phyloP scores from a whole-genome alignment of 176 grass and related monocot species.

The Carex littledalei region DNA sequence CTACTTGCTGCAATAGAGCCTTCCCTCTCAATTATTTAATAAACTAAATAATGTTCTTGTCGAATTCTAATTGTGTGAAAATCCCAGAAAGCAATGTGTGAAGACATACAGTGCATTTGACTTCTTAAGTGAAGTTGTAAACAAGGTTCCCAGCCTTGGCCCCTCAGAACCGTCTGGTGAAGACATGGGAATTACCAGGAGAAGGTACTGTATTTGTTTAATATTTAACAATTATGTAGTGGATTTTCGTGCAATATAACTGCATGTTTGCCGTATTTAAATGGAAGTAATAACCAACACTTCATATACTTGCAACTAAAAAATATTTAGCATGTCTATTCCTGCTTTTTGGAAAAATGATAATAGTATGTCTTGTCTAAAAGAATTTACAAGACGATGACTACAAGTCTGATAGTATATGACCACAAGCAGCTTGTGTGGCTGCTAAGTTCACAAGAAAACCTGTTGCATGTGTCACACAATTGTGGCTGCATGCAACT shows the following conservation, averaged over 20 bases:
- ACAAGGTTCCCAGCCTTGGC: slow-evolving; percentile 91
- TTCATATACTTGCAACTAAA: neutral
- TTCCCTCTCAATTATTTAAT: neutral
- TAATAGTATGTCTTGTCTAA: neutral
- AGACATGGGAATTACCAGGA: slow-evolving; percentile 72
- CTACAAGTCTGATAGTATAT: neutral
- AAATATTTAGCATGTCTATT: neutral
- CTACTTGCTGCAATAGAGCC: neutral
- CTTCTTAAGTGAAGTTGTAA: slow-evolving; percentile 94
- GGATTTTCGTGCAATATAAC: neutral
- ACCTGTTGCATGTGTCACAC: neutral
- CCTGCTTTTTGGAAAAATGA: slow-evolving; percentile 28
- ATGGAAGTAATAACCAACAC: neutral
- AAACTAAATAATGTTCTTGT: neutral
- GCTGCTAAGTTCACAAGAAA: neutral
- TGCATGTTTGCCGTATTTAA: neutral
- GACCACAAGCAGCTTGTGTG: neutral
- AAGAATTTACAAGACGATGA: neutral
- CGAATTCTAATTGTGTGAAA: slow-evolving; percentile 31
- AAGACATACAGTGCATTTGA: slow-evolving; percentile 95
- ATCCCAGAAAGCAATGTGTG: slow-evolving; percentile 95
- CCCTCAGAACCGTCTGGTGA: slow-evolving; percentile 67
- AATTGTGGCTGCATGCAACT: neutral
- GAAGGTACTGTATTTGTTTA: slow-evolving; percentile 49
- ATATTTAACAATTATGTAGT: slow-evolving; percentile 3